These are phyloP conservation scores for Myxozyma melibiosi DNA, from an alignment of 805 yeast species.

Conservation along the genomic window DNA sequence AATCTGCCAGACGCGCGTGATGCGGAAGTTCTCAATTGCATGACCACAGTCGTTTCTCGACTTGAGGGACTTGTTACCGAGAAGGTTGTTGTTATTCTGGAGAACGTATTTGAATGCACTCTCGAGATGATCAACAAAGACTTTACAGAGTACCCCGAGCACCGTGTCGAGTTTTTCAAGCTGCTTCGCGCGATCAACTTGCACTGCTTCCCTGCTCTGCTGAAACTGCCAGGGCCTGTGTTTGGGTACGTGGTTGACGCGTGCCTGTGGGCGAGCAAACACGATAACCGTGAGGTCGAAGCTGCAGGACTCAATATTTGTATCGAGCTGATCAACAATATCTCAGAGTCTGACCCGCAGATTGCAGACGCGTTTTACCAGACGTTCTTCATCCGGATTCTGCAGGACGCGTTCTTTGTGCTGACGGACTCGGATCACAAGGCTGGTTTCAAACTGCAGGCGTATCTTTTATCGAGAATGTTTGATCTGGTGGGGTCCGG, in stretches of 20 bases:
- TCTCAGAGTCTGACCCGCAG: constrained; percentile 72
- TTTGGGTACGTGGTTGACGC: constrained; percentile 91
- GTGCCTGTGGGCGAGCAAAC: constrained; percentile 97
- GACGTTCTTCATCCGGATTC: constrained; percentile 82
- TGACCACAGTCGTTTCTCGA: constrained; percentile 83
- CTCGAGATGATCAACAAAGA: constrained; percentile 94
- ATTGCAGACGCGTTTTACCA: constrained; percentile 86
- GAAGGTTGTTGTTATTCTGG: constrained; percentile 83
- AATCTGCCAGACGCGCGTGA: constrained; percentile 97
- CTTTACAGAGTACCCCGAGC: constrained; percentile 96
- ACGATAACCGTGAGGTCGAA: constrained; percentile 95
- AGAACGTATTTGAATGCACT: constrained; percentile 91
- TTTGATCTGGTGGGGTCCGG: constrained; percentile 79
- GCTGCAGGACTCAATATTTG: constrained; percentile 85
- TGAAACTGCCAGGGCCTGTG: constrained; percentile 87
- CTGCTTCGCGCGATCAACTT: constrained; percentile 82
- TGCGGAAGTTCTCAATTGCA: constrained; percentile 94
- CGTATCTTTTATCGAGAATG: constrained; percentile 79
- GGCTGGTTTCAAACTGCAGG: constrained; percentile 89
- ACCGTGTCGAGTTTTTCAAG: constrained; percentile 93
- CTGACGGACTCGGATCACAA: constrained; percentile 97
- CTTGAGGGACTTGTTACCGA: constrained; percentile 88
- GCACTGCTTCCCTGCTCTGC: constrained; percentile 80
- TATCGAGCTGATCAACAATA: constrained; percentile 79
- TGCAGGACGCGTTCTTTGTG: constrained; percentile 90